phyloP scores from a whole-genome alignment of 31 red algal genomes.

The Asparagopsis taxiformis region DNA sequence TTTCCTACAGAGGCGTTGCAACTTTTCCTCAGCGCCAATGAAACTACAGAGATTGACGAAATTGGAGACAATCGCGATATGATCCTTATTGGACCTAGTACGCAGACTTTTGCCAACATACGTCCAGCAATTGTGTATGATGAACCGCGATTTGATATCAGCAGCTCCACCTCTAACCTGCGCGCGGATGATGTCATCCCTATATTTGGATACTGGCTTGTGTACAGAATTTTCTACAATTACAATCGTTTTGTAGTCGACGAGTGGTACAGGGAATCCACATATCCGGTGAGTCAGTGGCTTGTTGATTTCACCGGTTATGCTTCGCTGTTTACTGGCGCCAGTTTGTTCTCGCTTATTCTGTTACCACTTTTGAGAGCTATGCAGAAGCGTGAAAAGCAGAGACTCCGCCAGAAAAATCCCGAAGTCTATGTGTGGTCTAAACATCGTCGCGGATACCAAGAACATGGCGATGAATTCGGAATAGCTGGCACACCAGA shows the following conservation, averaged over 20 bases:
- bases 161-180: constrained; percentile 26
- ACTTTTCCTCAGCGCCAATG: constrained; percentile 27
- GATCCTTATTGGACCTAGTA: constrained; percentile 32
- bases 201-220: constrained; percentile 28
- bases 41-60: background rate
- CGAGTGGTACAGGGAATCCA: constrained; percentile 32
- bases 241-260: constrained; percentile 40
- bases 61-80: constrained; percentile 11
- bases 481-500: too few species aligned
- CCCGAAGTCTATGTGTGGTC: constrained; percentile 43
- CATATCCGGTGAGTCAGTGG: constrained; percentile 50
- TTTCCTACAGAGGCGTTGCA: constrained; percentile 39
- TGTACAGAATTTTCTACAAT: constrained; percentile 40
- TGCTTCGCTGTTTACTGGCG: constrained; percentile 36
- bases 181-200: background rate
- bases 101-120: constrained; percentile 41
- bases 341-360: constrained; percentile 43
- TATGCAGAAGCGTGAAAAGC: constrained; percentile 6
- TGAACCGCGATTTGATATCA: constrained; percentile 22
- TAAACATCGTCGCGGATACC: too few species aligned
- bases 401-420: background rate
- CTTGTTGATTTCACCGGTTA: constrained; percentile 47
- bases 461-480: too few species aligned
- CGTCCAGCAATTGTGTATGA: constrained; percentile 21
- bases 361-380: constrained; percentile 31